Percentiles rank a stretch among this genome's conserved stretches.
Conservation (phyloP, 2,329 filamentous ascomycete genomes). For the Alternaria rosae region DNA sequence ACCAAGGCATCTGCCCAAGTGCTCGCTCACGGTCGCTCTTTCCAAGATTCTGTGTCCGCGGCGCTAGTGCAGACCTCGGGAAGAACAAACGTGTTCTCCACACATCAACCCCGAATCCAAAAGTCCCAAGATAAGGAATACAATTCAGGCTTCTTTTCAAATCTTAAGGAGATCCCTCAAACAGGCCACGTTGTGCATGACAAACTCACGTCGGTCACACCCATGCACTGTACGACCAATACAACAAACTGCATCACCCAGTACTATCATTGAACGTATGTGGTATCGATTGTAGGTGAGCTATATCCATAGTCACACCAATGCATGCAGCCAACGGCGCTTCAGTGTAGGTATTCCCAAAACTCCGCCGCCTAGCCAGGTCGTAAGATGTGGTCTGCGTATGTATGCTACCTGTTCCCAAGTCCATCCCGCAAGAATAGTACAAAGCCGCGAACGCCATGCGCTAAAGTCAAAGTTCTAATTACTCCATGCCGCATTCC, state of each 20-base stretch:
- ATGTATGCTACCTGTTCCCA: slow-evolving; percentile 24
- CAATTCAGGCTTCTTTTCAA: not conserved
- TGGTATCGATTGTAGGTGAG: slow-evolving; percentile 26
- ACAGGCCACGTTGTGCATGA: not conserved
- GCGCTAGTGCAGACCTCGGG: not conserved
- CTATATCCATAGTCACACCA: slow-evolving; percentile 23
- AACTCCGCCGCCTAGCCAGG: slow-evolving; percentile 28
- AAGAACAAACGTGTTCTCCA: slow-evolving; percentile 1
- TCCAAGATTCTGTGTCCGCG: not conserved
- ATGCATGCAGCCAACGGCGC: slow-evolving; percentile 26
- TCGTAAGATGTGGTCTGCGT: slow-evolving; percentile 18
- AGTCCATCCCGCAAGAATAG: slow-evolving; percentile 25
- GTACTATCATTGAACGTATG: slow-evolving; percentile 16
- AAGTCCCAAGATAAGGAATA: not conserved
- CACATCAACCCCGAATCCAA: not conserved
- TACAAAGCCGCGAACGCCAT: slow-evolving; percentile 33
- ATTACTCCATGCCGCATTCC: slow-evolving; percentile 70
- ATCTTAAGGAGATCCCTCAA: not conserved
- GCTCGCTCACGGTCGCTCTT: not conserved
- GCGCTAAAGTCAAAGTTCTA: slow-evolving; percentile 35
- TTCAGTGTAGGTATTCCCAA: slow-evolving; percentile 17
- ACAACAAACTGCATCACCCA: not conserved
- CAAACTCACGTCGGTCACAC: not conserved
- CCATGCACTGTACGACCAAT: not conserved
- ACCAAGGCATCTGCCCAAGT: not conserved